These are phyloP conservation scores for Athelia sp. DNA, from an alignment of 1,284 basidiomycete genomes.

Conservation along the genomic window DNA sequence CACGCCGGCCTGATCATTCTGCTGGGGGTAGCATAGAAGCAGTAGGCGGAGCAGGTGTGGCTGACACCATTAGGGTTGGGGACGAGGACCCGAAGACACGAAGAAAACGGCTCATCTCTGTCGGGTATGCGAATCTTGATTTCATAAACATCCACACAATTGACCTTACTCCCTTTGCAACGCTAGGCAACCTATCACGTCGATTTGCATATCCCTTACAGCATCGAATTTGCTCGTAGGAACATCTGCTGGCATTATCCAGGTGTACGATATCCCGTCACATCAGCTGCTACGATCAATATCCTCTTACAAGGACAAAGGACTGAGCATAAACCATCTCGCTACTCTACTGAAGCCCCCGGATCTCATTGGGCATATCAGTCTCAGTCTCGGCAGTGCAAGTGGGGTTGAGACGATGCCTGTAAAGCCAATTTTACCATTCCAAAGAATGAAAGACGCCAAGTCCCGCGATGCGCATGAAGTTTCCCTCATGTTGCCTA, in stretches of 20 bases:
- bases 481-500: slow-evolving; percentile 54
- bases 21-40: slow-evolving; percentile 55
- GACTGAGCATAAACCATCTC: slow-evolving; percentile 69
- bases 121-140: slow-evolving; percentile 40
- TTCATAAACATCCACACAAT: not conserved
- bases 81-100: slow-evolving; percentile 40
- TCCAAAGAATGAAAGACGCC: slow-evolving; percentile 66
- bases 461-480: slow-evolving; percentile 66
- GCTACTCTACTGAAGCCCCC: slow-evolving; percentile 76
- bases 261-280: slow-evolving; percentile 84
- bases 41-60: slow-evolving; percentile 69
- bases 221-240: slow-evolving; percentile 73
- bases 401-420: slow-evolving; percentile 54
- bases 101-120: slow-evolving; percentile 56
- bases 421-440: slow-evolving; percentile 58
- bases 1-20: slow-evolving; percentile 46
- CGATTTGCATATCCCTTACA: slow-evolving; percentile 72
- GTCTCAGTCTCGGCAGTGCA: slow-evolving; percentile 35
- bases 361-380: slow-evolving; percentile 78
- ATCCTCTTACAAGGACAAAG: slow-evolving; percentile 56
- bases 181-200: slow-evolving; percentile 58
- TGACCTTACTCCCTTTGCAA: slow-evolving; percentile 4
- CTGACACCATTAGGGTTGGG: slow-evolving; percentile 62
- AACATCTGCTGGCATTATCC: slow-evolving; percentile 69
- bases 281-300: slow-evolving; percentile 86